A percentile compares a stretch with the other conserved stretches of the same genome.
Evolutionary conservation across 257 asterid species (phyloP).

Genomic region (Solanum phureja): DNA sequence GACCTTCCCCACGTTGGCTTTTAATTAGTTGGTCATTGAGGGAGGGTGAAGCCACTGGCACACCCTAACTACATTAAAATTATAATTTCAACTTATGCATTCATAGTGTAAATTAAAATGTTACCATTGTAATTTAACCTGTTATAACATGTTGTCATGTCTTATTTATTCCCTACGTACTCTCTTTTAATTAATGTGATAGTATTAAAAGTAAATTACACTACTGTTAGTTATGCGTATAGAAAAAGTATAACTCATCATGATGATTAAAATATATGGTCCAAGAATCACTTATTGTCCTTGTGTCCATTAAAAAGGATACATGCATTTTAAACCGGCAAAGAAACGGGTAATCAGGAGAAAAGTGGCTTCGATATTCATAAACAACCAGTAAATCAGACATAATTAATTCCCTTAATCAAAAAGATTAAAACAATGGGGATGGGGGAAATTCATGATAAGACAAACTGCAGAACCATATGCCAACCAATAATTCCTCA

Average conservation of each 20-base stretch:
- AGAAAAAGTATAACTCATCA: background rate
- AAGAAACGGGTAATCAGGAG: constrained; percentile 24
- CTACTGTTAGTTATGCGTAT: background rate
- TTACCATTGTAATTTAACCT: background rate
- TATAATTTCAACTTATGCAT: background rate
- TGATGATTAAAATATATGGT: background rate
- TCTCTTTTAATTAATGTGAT: background rate
- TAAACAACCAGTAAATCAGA: constrained; percentile 12
- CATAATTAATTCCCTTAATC: background rate
- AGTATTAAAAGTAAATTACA: too few species aligned
- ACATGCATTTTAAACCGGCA: constrained; percentile 17
- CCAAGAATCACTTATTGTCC: background rate
- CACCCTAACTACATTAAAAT: background rate
- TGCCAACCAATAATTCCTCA: constrained; percentile 28
- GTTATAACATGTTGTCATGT: background rate
- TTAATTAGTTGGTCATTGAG: background rate
- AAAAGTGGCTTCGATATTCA: constrained; percentile 26
- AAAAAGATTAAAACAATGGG: background rate
- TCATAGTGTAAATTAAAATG: background rate
- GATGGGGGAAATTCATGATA: constrained; percentile 4
- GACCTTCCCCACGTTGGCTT: background rate
- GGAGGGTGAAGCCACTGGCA: background rate
- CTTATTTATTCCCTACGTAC: too few species aligned
- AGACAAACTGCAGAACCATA: constrained; percentile 11
- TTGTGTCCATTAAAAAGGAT: background rate